Conservation (phyloP, 106 monocot genomes). For the Platanthera guangdongensis region DNA sequence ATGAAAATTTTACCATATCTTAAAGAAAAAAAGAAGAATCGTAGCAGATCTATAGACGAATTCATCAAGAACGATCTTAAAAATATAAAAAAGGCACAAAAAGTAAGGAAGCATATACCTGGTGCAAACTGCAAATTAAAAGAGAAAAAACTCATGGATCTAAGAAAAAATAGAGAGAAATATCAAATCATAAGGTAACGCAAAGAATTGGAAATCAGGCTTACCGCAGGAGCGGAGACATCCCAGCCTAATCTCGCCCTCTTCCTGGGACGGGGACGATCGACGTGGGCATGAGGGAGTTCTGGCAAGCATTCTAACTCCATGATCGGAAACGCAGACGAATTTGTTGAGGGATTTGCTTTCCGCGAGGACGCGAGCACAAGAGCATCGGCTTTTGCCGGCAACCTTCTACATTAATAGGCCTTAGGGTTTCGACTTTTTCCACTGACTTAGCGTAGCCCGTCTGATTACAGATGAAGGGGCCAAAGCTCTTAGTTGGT, state of each 20-base stretch:
- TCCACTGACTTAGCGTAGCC: not conserved
- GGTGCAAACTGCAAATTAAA: not conserved
- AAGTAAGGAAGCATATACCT: slow-evolving; percentile 1
- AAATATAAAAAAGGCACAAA: not conserved
- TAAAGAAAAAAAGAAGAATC: not conserved
- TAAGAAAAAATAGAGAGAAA: not conserved
- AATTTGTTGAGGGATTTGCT: not conserved
- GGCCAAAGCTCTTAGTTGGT: not conserved
- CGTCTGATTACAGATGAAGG: slow-evolving; percentile 4
- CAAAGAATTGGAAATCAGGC: not conserved
- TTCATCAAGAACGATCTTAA: not conserved
- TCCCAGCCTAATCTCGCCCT: slow-evolving; percentile 44
- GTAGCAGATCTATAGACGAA: not conserved
- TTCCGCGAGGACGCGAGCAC: not conserved
- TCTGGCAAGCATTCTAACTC: slow-evolving; percentile 41
- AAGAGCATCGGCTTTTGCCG: not conserved
- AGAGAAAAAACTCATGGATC: slow-evolving; percentile 5
- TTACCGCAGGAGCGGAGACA: slow-evolving; percentile 6
- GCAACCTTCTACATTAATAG: not conserved
- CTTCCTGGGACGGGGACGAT: slow-evolving; percentile 42
- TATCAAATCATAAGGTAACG: not conserved
- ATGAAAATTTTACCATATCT: not conserved
- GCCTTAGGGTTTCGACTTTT: not conserved
- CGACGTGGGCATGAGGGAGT: slow-evolving; percentile 31
- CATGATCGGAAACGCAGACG: slow-evolving; percentile 9